Percentiles rank a stretch among this genome's conserved stretches.
These are phyloP conservation scores for Neofusicoccum ribis DNA, from an alignment of 2,329 filamentous ascomycete genomes.

Conservation along the genomic window DNA sequence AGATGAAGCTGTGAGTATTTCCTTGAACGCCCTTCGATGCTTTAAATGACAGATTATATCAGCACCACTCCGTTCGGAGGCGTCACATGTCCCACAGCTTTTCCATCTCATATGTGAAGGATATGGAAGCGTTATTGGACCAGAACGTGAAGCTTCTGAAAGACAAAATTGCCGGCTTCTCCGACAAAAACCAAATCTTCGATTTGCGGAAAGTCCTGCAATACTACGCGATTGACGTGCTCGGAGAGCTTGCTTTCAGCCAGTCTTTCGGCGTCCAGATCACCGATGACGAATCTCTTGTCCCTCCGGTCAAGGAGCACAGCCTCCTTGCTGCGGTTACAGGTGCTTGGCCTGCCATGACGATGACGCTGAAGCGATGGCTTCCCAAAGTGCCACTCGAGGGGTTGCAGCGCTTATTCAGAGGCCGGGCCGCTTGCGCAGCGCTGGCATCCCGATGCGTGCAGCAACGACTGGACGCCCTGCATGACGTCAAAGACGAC, in stretches of 20 bases:
- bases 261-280: slow-evolving; percentile 33
- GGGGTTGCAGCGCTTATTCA: background rate
- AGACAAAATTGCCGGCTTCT: slow-evolving; percentile 23
- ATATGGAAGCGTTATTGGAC: slow-evolving; percentile 39
- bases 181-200: slow-evolving; percentile 23
- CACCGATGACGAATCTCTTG: slow-evolving; percentile 28
- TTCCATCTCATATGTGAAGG: slow-evolving; percentile 35
- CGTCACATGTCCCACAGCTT: slow-evolving; percentile 33
- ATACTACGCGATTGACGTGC: slow-evolving; percentile 29
- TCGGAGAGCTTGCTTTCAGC: slow-evolving; percentile 36
- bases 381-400: background rate
- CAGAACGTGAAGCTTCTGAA: slow-evolving; percentile 32
- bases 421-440: background rate
- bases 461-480: background rate
- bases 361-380: background rate
- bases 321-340: slow-evolving; percentile 17
- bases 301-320: slow-evolving; percentile 38
- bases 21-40: no score
- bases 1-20: slow-evolving; percentile 25
- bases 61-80: background rate
- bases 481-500: background rate
- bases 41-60: background rate
- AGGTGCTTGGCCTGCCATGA: background rate
- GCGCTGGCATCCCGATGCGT: background rate
- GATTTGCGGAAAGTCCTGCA: slow-evolving; percentile 35